Evolutionary conservation across 108 stramenopile species (phyloP).

Genomic region (Nannochloropsis oceanica): DNA sequence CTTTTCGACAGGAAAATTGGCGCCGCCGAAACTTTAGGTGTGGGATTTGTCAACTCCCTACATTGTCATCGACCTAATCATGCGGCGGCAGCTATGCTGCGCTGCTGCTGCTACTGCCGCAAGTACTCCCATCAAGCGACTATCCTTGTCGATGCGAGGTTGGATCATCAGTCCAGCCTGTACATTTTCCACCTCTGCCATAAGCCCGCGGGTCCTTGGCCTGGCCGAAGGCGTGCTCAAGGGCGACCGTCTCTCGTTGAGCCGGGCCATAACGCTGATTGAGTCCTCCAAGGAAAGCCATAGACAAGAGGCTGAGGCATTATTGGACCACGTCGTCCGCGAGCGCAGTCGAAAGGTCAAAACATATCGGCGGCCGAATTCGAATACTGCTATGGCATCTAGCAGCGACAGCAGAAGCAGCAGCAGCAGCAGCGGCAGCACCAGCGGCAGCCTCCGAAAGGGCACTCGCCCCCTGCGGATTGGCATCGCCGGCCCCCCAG

Average conservation of each 20-base stretch:
- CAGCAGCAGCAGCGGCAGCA: background rate
- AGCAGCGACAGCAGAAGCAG: background rate
- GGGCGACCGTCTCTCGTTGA: conserved; percentile 10
- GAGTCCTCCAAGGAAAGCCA: conserved; percentile 11
- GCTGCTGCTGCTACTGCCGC: too few relatives aligned
- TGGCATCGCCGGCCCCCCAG: conserved; percentile 48
- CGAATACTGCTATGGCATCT: background rate
- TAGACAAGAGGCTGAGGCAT: background rate
- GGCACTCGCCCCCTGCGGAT: conserved; percentile 21
- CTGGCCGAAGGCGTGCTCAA: conserved; percentile 18
- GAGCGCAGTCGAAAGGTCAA: background rate
- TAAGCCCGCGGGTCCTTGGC: background rate
- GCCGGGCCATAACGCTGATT: conserved; percentile 26
- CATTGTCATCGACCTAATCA: too few relatives aligned
- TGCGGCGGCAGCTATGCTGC: too few relatives aligned
- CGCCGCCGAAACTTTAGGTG: too few relatives aligned
- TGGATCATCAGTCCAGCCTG: too few relatives aligned
- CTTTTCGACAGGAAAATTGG: too few relatives aligned
- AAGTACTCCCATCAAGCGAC: too few relatives aligned
- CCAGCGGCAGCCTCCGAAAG: background rate
- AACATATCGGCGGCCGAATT: background rate
- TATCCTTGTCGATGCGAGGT: too few relatives aligned
- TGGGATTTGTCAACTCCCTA: too few relatives aligned
- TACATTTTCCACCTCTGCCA: background rate
- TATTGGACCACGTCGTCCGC: conserved; percentile 5